Percentiles rank a stretch among this genome's conserved stretches.
Evolutionary conservation across 192 early-diverging fungal species (phyloP).

Genomic region (Backusella australiensis): DNA sequence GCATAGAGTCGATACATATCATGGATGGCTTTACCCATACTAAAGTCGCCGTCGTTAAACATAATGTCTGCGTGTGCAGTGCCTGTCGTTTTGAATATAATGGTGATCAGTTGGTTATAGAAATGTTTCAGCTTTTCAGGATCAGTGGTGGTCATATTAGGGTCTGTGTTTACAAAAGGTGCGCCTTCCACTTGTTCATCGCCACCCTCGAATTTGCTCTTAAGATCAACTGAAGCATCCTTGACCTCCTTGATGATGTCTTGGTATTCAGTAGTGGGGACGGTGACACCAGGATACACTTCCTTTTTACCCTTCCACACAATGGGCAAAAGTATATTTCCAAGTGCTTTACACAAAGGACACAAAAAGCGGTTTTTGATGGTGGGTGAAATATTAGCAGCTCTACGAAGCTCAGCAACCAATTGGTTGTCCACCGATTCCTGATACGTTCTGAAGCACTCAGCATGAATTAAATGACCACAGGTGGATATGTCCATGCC

Average conservation of each 20-base stretch:
- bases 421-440: constrained; percentile 64
- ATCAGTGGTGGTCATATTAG: constrained; percentile 11
- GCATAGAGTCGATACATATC: constrained; percentile 59
- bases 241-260: background rate
- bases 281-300: constrained; percentile 49
- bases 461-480: constrained; percentile 94
- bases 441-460: constrained; percentile 88
- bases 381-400: constrained; percentile 9
- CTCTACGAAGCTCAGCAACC: constrained; percentile 35
- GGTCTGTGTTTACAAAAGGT: background rate
- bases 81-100: background rate
- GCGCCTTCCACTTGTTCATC: background rate
- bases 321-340: constrained; percentile 88
- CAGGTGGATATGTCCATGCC: constrained; percentile 85
- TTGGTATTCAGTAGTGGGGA: background rate
- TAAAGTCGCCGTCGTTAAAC: constrained; percentile 9
- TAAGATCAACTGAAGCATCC: background rate
- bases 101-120: constrained; percentile 18
- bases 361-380: constrained; percentile 83
- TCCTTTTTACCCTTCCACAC: constrained; percentile 65
- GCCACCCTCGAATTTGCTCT: background rate
- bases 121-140: background rate
- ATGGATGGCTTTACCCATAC: constrained; percentile 20
- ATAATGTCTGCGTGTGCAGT: background rate
- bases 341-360: constrained; percentile 92